Base-by-base conservation (phyloP, 2,329 filamentous ascomycete genomes). In the Scedosporium minutisporum region DNA sequence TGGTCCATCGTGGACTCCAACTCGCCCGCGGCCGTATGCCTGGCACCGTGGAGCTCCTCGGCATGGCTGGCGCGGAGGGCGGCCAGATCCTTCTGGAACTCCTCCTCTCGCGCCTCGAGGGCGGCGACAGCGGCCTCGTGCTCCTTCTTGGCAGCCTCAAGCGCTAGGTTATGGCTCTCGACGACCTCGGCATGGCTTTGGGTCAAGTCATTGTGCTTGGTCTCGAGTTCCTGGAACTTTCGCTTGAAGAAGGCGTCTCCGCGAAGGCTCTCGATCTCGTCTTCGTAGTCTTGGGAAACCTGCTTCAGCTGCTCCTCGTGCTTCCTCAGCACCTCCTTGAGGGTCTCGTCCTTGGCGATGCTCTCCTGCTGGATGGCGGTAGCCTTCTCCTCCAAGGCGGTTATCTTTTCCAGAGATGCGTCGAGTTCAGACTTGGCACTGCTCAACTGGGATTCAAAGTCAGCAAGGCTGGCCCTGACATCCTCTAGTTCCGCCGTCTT, bases 221-320 rank as follows among this genome's bases (percentile, higher is more conserved):
- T 71, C 69, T 87, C 83, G 5, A 88, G 77, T 44, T 84, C 82
- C 64, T 85, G 79, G 65, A 83, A 87, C 71, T 86, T 84, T 66
- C 82, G 81, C 74, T 85, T 86, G 73, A 86, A 85, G 70, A 82
- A 82, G 14, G 85, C 84, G 65, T 87, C 84, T 23, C 83, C 84
- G 63, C 81, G 80, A 16, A 87, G 79, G 63, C 81, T 81, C 68
- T 87, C 84, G 62, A 88, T 87, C 70, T 87, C 84, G n/a, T 80
- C 78, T 69, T 87, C 82, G 66, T 86, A 86, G 66, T 87, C 84
- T 65, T 82, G 76, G 1, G 83, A 84, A 62, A 87, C 72, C 64
- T 79, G 80, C 70, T 82, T 77, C 66, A 88, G 77, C 69, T 84
- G 82, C 66, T 81, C 78, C 64, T 83, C 78, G 68, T 87, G 82